These are phyloP conservation scores for Candida sanyaensis DNA, from an alignment of 1,139 yeast species.

Conservation along the genomic window DNA sequence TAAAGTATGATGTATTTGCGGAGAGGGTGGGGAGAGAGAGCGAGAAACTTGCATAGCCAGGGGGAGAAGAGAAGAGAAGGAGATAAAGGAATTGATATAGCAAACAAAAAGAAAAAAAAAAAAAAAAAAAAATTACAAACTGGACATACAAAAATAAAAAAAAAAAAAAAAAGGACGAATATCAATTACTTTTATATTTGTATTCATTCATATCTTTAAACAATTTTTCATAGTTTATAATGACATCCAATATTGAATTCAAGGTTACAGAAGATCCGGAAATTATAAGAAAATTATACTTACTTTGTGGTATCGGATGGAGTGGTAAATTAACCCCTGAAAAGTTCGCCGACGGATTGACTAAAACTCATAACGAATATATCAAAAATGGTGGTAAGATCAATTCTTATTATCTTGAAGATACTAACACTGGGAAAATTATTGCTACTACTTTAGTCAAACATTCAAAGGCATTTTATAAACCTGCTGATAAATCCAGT, in stretches of 20 bases:
- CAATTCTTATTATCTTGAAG: conserved; percentile 32
- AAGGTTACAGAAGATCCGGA: conserved; percentile 27
- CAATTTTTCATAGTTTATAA: background rate
- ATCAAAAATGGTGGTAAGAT: conserved; percentile 17
- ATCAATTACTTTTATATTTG: background rate
- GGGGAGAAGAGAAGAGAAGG: too few relatives aligned
- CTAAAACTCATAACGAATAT: conserved; percentile 18
- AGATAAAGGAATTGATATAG: too few relatives aligned
- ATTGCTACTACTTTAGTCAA: conserved; percentile 31
- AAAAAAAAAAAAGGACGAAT: background rate
- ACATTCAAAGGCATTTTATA: conserved; percentile 29
- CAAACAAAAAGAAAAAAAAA: too few relatives aligned
- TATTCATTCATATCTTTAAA: background rate
- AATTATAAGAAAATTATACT: conserved; percentile 26
- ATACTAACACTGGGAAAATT: conserved; percentile 22
- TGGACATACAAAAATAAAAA: too few relatives aligned
- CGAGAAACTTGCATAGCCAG: too few relatives aligned
- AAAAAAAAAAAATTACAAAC: too few relatives aligned
- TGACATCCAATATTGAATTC: conserved; percentile 11
- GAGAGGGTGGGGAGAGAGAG: background rate
- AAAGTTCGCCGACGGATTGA: conserved; percentile 26
- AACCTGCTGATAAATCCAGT: conserved; percentile 30
- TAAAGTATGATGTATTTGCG: background rate
- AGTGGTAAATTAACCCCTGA: conserved; percentile 24
- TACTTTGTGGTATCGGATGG: conserved; percentile 34